Evolutionary conservation across 495 filamentous ascomycete species (phyloP).

Genomic region (Trichoderma erinaceum): DNA sequence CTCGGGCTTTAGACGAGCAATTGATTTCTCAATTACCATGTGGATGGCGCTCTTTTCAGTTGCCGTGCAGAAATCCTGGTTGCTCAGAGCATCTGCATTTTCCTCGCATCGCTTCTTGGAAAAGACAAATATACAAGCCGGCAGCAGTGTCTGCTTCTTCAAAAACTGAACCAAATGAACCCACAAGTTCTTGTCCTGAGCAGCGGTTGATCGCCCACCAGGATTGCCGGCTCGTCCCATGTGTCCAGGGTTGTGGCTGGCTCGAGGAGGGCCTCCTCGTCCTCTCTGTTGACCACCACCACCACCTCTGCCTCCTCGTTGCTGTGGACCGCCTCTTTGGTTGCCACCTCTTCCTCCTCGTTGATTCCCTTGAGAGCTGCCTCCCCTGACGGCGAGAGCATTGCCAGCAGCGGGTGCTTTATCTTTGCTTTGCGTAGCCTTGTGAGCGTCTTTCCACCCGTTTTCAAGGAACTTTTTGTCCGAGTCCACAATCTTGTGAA

Average conservation of each 20-base stretch:
- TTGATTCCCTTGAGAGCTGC: conserved; percentile 30
- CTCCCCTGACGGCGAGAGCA: conserved; percentile 51
- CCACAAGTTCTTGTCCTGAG: conserved; percentile 96
- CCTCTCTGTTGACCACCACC: conserved; percentile 52
- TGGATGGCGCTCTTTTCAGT: conserved; percentile 93
- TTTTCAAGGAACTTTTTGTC: conserved; percentile 85
- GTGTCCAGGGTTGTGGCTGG: conserved; percentile 60
- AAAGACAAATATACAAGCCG: conserved; percentile 95
- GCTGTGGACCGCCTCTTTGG: conserved; percentile 52
- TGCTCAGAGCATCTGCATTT: conserved; percentile 90
- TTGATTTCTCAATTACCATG: conserved; percentile 94
- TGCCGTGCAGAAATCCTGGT: conserved; percentile 87
- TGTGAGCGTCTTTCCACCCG: conserved; percentile 92
- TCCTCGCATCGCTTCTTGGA: conserved; percentile 96
- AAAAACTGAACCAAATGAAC: conserved; percentile 89
- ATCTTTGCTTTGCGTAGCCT: conserved; percentile 73
- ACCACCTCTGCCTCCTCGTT: conserved; percentile 47
- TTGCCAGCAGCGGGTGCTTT: conserved; percentile 35
- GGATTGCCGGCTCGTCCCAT: conserved; percentile 82
- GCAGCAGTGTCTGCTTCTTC: conserved; percentile 77
- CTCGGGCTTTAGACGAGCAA: conserved; percentile 86
- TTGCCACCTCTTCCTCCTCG: conserved; percentile 42
- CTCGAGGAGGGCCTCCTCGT: conserved; percentile 52
- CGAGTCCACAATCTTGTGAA: conserved; percentile 88
- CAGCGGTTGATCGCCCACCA: conserved; percentile 73